Evolutionary conservation across 495 filamentous ascomycete species (phyloP).

Genomic region (Daldinia concentrica): DNA sequence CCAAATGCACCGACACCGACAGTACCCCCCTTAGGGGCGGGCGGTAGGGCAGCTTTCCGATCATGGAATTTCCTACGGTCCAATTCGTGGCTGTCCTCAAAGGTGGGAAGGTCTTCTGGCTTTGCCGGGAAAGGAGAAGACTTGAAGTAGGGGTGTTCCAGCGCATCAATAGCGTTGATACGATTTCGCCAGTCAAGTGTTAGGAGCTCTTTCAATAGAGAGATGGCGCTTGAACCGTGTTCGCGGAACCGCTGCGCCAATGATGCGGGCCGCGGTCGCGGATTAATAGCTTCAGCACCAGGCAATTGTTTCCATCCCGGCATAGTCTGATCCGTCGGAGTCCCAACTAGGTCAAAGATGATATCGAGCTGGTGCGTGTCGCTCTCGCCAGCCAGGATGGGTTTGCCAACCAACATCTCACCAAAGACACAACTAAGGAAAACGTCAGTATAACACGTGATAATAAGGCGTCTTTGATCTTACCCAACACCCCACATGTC

Average conservation of each 20-base stretch:
- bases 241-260: slow-evolving; percentile 77
- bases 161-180: slow-evolving; percentile 92
- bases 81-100: slow-evolving; percentile 94
- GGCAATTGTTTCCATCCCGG: slow-evolving; percentile 86
- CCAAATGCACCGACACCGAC: slow-evolving; percentile 79
- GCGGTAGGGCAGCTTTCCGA: slow-evolving; percentile 79
- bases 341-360: slow-evolving; percentile 93
- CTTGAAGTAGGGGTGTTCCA: slow-evolving; percentile 92
- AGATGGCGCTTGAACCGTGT: slow-evolving; percentile 73
- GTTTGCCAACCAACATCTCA: slow-evolving; percentile 95
- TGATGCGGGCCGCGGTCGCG: slow-evolving; percentile 69
- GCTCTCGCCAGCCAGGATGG: slow-evolving; percentile 88
- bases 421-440: slow-evolving; percentile 86
- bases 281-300: slow-evolving; percentile 78
- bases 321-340: slow-evolving; percentile 91
- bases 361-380: slow-evolving; percentile 89
- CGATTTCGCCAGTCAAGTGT: slow-evolving; percentile 87
- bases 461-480: slow-evolving; percentile 34
- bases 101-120: slow-evolving; percentile 83
- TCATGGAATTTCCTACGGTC: slow-evolving; percentile 89
- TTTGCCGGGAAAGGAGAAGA: slow-evolving; percentile 78
- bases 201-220: slow-evolving; percentile 82
- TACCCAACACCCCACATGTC: slow-evolving; percentile 99
- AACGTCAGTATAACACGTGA: slow-evolving; percentile 44
- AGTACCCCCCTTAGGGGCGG: slow-evolving; percentile 87